Conservation (phyloP, 2,329 filamentous ascomycete species). For the Xylaria sp. region DNA sequence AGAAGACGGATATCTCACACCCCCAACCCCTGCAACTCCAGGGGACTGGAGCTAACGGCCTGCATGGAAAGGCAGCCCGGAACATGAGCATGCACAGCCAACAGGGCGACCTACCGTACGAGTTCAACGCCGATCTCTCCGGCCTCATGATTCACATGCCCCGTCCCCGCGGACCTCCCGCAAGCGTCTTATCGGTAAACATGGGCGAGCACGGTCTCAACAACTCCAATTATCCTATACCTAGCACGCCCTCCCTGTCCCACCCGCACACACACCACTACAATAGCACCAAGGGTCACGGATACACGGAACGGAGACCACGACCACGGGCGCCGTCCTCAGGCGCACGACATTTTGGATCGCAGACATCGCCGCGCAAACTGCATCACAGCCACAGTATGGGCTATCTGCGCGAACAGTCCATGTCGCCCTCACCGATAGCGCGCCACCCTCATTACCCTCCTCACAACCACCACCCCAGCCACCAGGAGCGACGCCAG, state of each 20-base stretch:
- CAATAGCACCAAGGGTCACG: conserved; percentile 12
- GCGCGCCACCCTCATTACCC: conserved; percentile 7
- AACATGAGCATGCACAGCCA: conserved; percentile 40
- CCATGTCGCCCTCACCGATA: conserved; percentile 37
- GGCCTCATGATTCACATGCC: conserved; percentile 53
- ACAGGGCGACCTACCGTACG: conserved; percentile 38
- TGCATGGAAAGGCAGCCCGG: conserved; percentile 29
- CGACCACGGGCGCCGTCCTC: conserved; percentile 51
- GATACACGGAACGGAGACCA: conserved; percentile 36
- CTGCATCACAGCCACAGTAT: conserved; percentile 32
- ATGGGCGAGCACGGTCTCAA: conserved; percentile 17
- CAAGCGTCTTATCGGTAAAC: conserved; percentile 35
- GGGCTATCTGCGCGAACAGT: conserved; percentile 26
- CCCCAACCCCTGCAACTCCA: not conserved
- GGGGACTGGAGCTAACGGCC: not conserved
- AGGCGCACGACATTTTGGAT: conserved; percentile 44
- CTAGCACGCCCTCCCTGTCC: conserved; percentile 20
- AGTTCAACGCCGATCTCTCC: conserved; percentile 34
- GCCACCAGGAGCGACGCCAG: conserved; percentile 19
- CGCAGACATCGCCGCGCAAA: conserved; percentile 40
- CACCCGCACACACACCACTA: conserved; percentile 7
- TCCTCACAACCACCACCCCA: not conserved
- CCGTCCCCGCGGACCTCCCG: conserved; percentile 37
- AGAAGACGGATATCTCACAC: conserved; percentile 3
- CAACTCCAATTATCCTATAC: not conserved